Evolutionary conservation across 2,329 filamentous ascomycete species (phyloP), one percentile per base, ranked within the genome.

Genomic region (Aspergillaceae sp.): DNA sequence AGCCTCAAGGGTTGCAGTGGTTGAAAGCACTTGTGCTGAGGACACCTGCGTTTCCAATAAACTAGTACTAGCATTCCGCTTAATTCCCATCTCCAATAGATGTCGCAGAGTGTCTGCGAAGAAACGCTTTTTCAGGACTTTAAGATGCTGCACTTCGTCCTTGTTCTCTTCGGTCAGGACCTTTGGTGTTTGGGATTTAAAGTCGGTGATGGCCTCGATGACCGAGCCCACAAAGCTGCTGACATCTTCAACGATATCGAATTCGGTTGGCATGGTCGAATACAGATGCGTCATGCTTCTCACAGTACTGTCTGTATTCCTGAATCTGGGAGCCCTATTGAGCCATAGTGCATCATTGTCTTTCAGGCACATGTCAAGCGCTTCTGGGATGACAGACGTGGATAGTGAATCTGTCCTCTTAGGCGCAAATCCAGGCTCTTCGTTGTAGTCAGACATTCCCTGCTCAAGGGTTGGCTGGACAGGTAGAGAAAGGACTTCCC

Each of bases 81-180:
- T 84, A 56, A 98, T 79, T 3, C 92, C 92, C 91, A 98, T 97
- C 47, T 84, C 79, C 33, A 88, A 82, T 29, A 96, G 72, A 26
- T 83, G 80, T 59, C 87, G 90, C 52, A 98, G 71, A 0, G 86
- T 90, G 56, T 97, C 91, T 1, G 88, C 86, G 57, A 94, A 92
- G 9, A 97, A 77, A 56, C 89, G 90, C 38, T 88, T 82, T 69
- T 98, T 98, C 57, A 87, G 80, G 2, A 81, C 82, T 72, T 96
- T 97, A 55, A 97, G 79, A 63, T 96, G 87, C 65, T 94, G 90
- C 50, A 96, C 80, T 10, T 78, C 66, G 7, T 83, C 78, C 61
- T 90, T 91, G 65, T 92, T 96, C 38, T 95, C 90, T 28, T 95
- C 87, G 0, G 79, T 95, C 40, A 94, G 69, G n/a, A 77, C 75